A percentile compares a stretch with the other conserved stretches of the same genome.
These are phyloP conservation scores for Lactarius pseudohatsudake DNA, from an alignment of 768 basidiomycete species.

Conservation along the genomic window DNA sequence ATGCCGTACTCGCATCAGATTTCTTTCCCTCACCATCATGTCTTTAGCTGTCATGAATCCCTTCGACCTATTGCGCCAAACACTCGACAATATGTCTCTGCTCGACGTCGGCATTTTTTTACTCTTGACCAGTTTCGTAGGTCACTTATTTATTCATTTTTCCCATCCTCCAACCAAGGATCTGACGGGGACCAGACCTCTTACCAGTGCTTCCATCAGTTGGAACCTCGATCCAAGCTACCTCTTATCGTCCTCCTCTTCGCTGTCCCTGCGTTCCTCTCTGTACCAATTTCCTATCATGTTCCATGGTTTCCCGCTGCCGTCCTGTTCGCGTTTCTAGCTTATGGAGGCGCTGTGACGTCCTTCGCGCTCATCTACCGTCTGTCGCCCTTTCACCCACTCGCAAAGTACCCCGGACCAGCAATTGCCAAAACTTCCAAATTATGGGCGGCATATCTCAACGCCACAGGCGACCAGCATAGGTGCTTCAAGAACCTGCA, in stretches of 20 bases:
- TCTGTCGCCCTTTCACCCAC: not conserved
- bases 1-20: not conserved
- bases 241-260: not conserved
- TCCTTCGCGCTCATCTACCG: not conserved
- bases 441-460: constrained; percentile 31
- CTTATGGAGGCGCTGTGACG: not conserved
- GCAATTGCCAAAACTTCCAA: constrained; percentile 34
- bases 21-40: not conserved
- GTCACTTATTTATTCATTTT: not conserved
- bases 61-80: not conserved
- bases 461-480: constrained; percentile 35
- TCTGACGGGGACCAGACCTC: not conserved
- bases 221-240: not conserved
- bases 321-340: not conserved
- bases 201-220: not conserved
- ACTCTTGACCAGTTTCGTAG: not conserved
- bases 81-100: not conserved
- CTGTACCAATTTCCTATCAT: not conserved
- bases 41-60: not conserved
- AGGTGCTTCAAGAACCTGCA: constrained; percentile 36
- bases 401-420: constrained; percentile 40
- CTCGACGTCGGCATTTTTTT: not conserved
- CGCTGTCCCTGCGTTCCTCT: not conserved
- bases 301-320: not conserved
- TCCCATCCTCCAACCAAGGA: not conserved